A percentile compares a stretch with the other conserved stretches of the same genome.
Evolutionary conservation across 805 yeast genomes (phyloP).

Genomic region (Saccharomycopsis schoenii): DNA sequence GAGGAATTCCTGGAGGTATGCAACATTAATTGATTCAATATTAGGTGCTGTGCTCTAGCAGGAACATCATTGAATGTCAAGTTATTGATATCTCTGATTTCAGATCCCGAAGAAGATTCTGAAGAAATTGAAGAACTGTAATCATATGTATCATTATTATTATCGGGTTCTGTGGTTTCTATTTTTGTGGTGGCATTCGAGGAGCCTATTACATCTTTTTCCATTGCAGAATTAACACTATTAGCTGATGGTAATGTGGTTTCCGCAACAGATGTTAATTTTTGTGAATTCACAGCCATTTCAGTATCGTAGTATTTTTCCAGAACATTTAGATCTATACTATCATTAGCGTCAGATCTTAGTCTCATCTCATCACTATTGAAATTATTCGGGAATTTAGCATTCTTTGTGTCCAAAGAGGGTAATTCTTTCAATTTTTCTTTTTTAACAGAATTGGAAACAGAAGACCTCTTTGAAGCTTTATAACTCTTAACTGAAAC

Average conservation of each 20-base stretch:
- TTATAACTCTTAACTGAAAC: conserved; percentile 1
- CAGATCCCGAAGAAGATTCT: conserved; percentile 20
- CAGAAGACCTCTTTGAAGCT: background rate
- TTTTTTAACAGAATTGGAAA: background rate
- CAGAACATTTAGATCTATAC: background rate
- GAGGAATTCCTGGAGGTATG: conserved; percentile 53
- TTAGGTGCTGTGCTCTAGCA: conserved; percentile 81
- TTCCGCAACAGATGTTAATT: background rate
- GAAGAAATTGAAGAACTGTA: background rate
- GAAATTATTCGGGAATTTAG: background rate
- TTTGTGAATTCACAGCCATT: background rate
- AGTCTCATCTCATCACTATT: background rate
- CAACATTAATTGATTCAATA: conserved; percentile 78
- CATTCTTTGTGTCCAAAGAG: background rate
- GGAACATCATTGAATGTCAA: conserved; percentile 78
- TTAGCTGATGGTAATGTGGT: background rate
- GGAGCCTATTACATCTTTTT: background rate
- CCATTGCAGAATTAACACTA: background rate
- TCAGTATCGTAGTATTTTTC: background rate
- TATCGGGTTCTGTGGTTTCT: background rate
- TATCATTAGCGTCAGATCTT: background rate
- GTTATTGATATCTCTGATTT: conserved; percentile 26
- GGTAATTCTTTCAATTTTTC: conserved; percentile 1
- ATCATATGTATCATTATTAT: background rate
- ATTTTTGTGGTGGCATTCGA: background rate